Conservation (phyloP, 148 eudicot species). For the Diospyros lotus region DNA sequence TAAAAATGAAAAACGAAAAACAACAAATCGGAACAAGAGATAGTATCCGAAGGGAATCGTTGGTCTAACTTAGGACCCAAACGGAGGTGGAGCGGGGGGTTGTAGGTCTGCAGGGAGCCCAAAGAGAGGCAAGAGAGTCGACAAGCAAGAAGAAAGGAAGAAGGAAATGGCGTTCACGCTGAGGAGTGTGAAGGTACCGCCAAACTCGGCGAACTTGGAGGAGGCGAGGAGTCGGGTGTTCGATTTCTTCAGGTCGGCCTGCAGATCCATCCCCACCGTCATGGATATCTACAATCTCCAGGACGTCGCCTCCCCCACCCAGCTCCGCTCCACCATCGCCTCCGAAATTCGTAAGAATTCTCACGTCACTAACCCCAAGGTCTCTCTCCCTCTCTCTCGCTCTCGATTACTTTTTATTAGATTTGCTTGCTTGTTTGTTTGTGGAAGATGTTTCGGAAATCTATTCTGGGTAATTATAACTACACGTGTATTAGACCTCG, state of each 20-base stretch:
- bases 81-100: too few relatives aligned
- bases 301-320: slow-evolving; percentile 57
- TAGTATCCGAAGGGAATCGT: too few relatives aligned
- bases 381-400: not conserved
- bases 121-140: too few relatives aligned
- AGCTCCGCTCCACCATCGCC: slow-evolving; percentile 76
- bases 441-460: not conserved
- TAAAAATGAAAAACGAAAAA: too few relatives aligned
- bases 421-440: not conserved
- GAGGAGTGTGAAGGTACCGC: slow-evolving; percentile 51
- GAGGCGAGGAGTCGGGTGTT: slow-evolving; percentile 68
- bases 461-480: too few relatives aligned
- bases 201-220: slow-evolving; percentile 61
- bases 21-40: too few relatives aligned
- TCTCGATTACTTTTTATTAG: not conserved
- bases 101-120: too few relatives aligned
- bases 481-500: not conserved
- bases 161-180: slow-evolving; percentile 36
- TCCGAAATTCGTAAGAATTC: slow-evolving; percentile 76
- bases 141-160: not conserved
- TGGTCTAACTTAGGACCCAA: too few relatives aligned
- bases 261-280: slow-evolving; percentile 70
- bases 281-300: slow-evolving; percentile 84
- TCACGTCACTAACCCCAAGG: slow-evolving; percentile 73
- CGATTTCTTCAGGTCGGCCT: slow-evolving; percentile 69